phyloP scores from a whole-genome alignment of 805 yeast species.

The Candida fluviatilis region DNA sequence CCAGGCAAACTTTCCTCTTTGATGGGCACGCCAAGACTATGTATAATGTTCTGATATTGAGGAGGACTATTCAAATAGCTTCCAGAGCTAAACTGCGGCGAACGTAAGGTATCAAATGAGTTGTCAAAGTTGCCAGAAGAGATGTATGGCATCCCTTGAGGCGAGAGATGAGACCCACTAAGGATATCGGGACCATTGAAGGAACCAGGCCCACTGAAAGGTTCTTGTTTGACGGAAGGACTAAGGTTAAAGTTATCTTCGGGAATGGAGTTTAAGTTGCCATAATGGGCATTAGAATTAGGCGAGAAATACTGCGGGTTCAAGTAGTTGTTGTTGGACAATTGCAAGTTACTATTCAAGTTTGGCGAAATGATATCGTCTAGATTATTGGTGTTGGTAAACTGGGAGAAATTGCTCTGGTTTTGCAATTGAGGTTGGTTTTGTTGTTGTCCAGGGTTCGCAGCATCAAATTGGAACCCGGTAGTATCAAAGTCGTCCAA shows the following conservation, averaged over 20 bases:
- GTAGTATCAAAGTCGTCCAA: slow-evolving; percentile 26
- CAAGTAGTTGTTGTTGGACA: slow-evolving; percentile 15
- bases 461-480: slow-evolving; percentile 3
- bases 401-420: slow-evolving; percentile 7
- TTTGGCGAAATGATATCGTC: slow-evolving; percentile 38
- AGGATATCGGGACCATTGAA: slow-evolving; percentile 18
- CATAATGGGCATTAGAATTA: slow-evolving; percentile 22
- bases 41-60: slow-evolving; percentile 11
- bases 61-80: slow-evolving; percentile 39
- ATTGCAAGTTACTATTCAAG: slow-evolving; percentile 8
- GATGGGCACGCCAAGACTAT: slow-evolving; percentile 9
- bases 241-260: slow-evolving; percentile 26
- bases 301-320: slow-evolving; percentile 42
- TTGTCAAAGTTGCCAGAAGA: slow-evolving; percentile 26
- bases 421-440: slow-evolving; percentile 8
- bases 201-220: slow-evolving; percentile 25
- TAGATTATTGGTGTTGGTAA: slow-evolving; percentile 21
- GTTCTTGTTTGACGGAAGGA: slow-evolving; percentile 28
- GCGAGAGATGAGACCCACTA: slow-evolving; percentile 31
- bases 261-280: slow-evolving; percentile 29
- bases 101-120: slow-evolving; percentile 31
- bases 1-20: slow-evolving; percentile 6
- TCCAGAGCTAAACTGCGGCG: slow-evolving; percentile 25
- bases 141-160: slow-evolving; percentile 26
- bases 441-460: too few relatives aligned